A percentile compares a stretch with the other conserved stretches of the same genome.
Evolutionary conservation across 2,329 filamentous ascomycete species (phyloP).

Genomic region (Aureobasidium sp.): DNA sequence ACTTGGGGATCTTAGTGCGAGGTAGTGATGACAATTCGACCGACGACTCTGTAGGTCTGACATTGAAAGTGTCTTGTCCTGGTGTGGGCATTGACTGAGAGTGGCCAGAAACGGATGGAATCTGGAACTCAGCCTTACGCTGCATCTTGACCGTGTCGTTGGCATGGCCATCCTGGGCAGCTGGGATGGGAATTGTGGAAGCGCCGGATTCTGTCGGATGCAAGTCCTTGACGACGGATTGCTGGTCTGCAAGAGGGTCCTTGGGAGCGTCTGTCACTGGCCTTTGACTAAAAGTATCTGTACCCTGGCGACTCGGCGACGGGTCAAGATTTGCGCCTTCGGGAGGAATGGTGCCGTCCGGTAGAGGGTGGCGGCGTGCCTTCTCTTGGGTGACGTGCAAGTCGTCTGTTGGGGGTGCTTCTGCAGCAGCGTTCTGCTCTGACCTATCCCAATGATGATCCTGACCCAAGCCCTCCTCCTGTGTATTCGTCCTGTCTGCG

Average conservation of each 20-base stretch:
- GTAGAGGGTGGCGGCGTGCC: conserved; percentile 35
- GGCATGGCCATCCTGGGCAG: conserved; percentile 16
- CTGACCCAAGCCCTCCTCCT: conserved; percentile 36
- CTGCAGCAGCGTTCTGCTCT: conserved; percentile 31
- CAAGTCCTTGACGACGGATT: conserved; percentile 24
- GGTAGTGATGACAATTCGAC: conserved; percentile 46
- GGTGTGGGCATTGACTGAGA: conserved; percentile 27
- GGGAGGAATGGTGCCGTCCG: conserved; percentile 44
- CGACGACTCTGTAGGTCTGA: conserved; percentile 39
- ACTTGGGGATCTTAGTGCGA: conserved; percentile 47
- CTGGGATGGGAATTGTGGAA: conserved; percentile 34
- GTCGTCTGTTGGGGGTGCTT: conserved; percentile 29
- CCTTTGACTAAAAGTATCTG: conserved; percentile 28
- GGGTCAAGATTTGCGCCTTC: conserved; percentile 25
- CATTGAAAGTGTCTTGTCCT: conserved; percentile 50
- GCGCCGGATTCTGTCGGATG: conserved; percentile 31
- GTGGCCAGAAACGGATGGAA: conserved; percentile 44
- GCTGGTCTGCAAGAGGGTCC: conserved; percentile 26
- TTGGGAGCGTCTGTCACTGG: conserved; percentile 30
- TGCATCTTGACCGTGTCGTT: conserved; percentile 40
- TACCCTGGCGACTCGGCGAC: conserved; percentile 19
- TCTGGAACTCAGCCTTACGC: conserved; percentile 38
- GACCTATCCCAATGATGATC: conserved; percentile 44
- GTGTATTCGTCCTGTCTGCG: conserved; percentile 24
- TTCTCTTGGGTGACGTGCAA: conserved; percentile 40